Percentiles rank a stretch among this genome's conserved stretches.
phyloP scores from a whole-genome alignment of 306 rosid genomes.

The Psophocarpus tetragonolobus region DNA sequence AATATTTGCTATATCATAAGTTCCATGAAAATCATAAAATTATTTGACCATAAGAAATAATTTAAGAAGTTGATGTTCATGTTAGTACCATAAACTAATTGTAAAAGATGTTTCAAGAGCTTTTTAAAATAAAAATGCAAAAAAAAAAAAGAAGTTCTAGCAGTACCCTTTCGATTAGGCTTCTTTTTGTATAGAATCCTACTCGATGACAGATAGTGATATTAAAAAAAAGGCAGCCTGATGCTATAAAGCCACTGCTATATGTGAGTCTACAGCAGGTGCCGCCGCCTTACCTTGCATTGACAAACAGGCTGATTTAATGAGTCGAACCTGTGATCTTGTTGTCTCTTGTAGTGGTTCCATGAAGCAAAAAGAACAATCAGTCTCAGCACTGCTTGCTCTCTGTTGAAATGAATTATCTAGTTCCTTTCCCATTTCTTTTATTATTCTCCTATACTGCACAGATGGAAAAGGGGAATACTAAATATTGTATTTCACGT shows the following conservation, averaged over 20 bases:
- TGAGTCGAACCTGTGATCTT: background rate
- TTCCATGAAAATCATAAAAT: background rate
- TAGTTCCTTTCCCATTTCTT: background rate
- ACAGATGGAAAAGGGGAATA: background rate
- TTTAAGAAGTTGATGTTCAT: background rate
- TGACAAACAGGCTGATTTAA: background rate
- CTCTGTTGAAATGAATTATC: slow-evolving; percentile 4
- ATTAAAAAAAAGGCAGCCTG: background rate
- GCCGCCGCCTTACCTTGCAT: background rate
- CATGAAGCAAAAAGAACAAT: background rate
- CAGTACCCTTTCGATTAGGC: background rate
- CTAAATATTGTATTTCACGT: background rate
- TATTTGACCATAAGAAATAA: background rate
- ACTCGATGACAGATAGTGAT: background rate
- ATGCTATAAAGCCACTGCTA: background rate
- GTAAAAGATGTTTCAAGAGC: background rate
- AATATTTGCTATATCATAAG: background rate
- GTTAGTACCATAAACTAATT: background rate
- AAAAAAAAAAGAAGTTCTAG: background rate
- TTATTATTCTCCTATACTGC: background rate
- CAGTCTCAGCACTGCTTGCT: background rate
- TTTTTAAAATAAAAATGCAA: background rate
- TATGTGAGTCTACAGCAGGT: background rate
- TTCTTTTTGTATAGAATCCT: background rate
- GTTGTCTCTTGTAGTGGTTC: background rate